Evolutionary conservation across 2,329 filamentous ascomycete genomes (phyloP).

Genomic region (Alternaria rosae): DNA sequence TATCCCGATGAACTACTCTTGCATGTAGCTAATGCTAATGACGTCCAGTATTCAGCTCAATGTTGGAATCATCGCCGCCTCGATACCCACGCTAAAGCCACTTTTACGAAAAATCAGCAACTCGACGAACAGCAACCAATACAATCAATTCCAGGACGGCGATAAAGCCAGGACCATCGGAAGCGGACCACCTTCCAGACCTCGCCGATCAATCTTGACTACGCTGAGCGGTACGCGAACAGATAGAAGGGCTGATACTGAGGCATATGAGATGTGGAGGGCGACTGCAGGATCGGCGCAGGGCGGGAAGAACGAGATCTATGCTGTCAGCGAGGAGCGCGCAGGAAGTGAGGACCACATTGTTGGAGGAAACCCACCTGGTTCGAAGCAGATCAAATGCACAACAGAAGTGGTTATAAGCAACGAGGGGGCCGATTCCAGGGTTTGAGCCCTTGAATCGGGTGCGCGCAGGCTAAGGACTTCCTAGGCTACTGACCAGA

Average conservation of each 20-base stretch:
- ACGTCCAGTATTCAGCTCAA: conserved; percentile 8
- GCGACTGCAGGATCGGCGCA: neutral
- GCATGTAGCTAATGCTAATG: neutral
- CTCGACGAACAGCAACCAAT: neutral
- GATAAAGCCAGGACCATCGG: conserved; percentile 1
- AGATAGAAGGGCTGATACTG: neutral
- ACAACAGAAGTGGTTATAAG: neutral
- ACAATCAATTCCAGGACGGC: neutral
- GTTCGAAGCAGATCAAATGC: neutral
- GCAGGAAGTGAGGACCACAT: neutral
- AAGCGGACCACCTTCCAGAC: neutral
- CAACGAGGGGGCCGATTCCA: neutral
- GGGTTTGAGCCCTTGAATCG: neutral
- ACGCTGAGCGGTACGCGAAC: neutral
- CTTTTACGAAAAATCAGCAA: neutral
- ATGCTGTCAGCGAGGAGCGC: neutral
- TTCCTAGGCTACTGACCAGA: neutral
- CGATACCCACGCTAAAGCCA: conserved; percentile 7
- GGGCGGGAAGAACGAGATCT: neutral
- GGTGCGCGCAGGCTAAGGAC: neutral
- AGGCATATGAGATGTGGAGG: neutral
- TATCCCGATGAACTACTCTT: neutral
- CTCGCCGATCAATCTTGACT: neutral
- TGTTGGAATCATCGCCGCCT: conserved; percentile 5
- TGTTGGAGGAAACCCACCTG: neutral